Percentiles rank a stretch among this genome's conserved stretches.
Evolutionary conservation across 1,284 basidiomycete genomes (phyloP).

Genomic region (Gymnopus androsaceus): DNA sequence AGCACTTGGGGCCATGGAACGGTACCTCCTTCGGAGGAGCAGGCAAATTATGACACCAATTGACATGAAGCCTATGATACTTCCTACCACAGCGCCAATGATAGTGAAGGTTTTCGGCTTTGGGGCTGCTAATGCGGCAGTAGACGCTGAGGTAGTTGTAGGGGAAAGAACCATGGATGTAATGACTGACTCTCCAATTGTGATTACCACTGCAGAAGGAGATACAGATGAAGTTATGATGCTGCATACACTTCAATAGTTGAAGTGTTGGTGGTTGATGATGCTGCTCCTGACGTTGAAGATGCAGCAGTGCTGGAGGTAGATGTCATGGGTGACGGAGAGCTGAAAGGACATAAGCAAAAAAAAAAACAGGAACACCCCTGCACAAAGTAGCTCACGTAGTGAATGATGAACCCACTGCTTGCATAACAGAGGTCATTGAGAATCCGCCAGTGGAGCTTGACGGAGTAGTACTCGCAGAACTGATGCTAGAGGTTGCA

Average conservation of each 20-base stretch:
- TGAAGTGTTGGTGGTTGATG: neutral
- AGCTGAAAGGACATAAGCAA: neutral
- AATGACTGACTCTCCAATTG: neutral
- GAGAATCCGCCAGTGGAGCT: neutral
- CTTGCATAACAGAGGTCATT: neutral
- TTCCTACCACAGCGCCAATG: neutral
- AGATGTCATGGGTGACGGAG: neutral
- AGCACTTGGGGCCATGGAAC: neutral
- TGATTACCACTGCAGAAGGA: neutral
- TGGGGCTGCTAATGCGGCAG: neutral
- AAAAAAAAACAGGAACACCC: neutral
- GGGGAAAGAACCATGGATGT: neutral
- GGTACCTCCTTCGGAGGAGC: neutral
- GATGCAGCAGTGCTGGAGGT: neutral
- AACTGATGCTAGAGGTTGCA: neutral
- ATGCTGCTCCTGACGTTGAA: neutral
- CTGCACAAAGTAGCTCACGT: neutral
- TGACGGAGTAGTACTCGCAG: neutral
- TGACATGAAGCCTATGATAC: neutral
- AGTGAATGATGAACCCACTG: neutral
- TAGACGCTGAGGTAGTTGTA: neutral
- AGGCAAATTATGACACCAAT: neutral
- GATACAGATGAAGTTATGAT: neutral
- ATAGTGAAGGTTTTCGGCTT: neutral
- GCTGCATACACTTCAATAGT: neutral